Percentiles rank a stretch among this genome's conserved stretches.
phyloP scores from a whole-genome alignment of 768 basidiomycete species.

The Suillus luteus region DNA sequence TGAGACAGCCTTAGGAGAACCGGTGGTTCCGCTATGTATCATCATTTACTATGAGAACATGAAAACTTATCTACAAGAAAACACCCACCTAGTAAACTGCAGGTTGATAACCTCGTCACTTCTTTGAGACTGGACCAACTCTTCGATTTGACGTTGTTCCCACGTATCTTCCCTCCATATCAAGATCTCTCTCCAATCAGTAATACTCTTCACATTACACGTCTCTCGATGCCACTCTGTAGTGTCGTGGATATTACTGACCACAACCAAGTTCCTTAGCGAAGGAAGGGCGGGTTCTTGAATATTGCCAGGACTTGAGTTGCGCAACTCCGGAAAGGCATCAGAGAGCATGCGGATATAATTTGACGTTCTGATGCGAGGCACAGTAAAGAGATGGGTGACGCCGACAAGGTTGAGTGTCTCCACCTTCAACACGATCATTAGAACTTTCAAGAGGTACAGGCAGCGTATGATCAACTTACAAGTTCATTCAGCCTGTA shows the following conservation, averaged over 20 bases:
- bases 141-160: constrained; percentile 46
- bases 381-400: constrained; percentile 72
- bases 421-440: constrained; percentile 44
- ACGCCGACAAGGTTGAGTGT: constrained; percentile 66
- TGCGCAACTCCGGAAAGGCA: constrained; percentile 56
- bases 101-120: constrained; percentile 78
- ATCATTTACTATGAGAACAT: constrained; percentile 6
- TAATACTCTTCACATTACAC: constrained; percentile 47
- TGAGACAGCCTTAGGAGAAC: constrained; percentile 80
- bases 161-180: constrained; percentile 61
- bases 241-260: constrained; percentile 56
- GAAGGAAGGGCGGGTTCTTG: constrained; percentile 59
- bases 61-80: background rate
- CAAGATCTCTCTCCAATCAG: constrained; percentile 74
- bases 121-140: constrained; percentile 42
- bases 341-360: constrained; percentile 63
- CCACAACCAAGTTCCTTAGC: constrained; percentile 63
- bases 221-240: constrained; percentile 41
- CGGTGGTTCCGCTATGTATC: constrained; percentile 72
- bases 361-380: constrained; percentile 61
- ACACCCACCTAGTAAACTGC: constrained; percentile 77
- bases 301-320: constrained; percentile 53
- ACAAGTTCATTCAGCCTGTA: constrained; percentile 75
- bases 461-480: constrained; percentile 21
- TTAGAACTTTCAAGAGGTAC: background rate